These are phyloP conservation scores for Trichophyton rubrum DNA, from an alignment of 2,329 filamentous ascomycete genomes.

Conservation along the genomic window DNA sequence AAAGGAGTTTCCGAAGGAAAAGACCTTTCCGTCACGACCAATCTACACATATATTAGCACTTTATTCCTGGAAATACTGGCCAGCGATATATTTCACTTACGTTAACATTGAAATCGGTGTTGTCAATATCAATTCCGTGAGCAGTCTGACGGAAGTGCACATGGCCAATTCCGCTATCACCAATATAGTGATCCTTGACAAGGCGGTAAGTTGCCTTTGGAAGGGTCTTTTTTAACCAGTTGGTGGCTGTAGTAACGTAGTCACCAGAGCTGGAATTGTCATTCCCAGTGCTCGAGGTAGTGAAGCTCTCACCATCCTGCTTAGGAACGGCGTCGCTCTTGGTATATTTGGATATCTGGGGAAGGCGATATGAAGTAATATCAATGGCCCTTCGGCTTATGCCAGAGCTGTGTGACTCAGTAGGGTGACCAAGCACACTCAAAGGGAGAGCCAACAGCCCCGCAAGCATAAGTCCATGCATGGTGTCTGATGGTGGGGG, in stretches of 20 bases:
- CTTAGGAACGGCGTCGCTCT: background rate
- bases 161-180: slow-evolving; percentile 9
- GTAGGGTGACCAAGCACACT: slow-evolving; percentile 8
- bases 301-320: background rate
- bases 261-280: background rate
- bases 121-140: slow-evolving; percentile 11
- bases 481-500: slow-evolving; percentile 8
- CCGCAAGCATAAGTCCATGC: slow-evolving; percentile 12
- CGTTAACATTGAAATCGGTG: slow-evolving; percentile 12
- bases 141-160: slow-evolving; percentile 11
- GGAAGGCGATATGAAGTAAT: slow-evolving; percentile 8
- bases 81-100: background rate
- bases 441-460: slow-evolving; percentile 9
- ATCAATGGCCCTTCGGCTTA: slow-evolving; percentile 8
- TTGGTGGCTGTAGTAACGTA: slow-evolving; percentile 9
- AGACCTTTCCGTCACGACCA: slow-evolving; percentile 10
- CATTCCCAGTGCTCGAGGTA: background rate
- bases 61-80: background rate
- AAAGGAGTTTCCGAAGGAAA: slow-evolving; percentile 11
- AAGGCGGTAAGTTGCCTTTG: slow-evolving; percentile 8
- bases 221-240: slow-evolving; percentile 6
- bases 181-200: slow-evolving; percentile 12
- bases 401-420: background rate
- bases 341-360: slow-evolving; percentile 5
- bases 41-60: slow-evolving; percentile 1